Evolutionary conservation across 805 yeast species (phyloP), one percentile per base, ranked within the genome.

Genomic region (Dipodascopsis uninucleata): DNA sequence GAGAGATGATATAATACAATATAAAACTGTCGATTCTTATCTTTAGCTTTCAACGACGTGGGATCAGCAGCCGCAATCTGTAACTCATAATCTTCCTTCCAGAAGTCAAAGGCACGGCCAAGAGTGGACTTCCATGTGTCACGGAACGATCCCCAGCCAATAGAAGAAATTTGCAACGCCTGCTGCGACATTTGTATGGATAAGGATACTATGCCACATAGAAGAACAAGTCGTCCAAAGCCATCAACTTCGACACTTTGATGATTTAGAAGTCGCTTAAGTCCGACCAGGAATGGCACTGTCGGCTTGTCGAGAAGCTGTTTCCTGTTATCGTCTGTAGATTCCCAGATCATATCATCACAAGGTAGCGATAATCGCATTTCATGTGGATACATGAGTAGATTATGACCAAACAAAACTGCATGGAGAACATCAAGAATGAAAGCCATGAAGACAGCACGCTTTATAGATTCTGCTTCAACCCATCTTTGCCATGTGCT

Each of bases 391-490:
- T 75, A 72, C 41, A 79, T 63, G 24, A 72, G 56, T 56, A 76
- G 66, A 46, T 82, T 76, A 63, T 86, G 95, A 3, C 94, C 84
- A 61, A 82, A 85, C 36, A 84, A 74, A 9, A 82, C 76, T 28
- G 87, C 82, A 67, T 87, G 94, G 1, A 82, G 73, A 1, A 83
- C 79, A 63, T 86, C 96, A 57, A 83, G 70, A 59, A 82, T 82
- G 60, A 86, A 87, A 8, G 94, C 87, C 77, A 84, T 78, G 48
- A 81, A 77, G 0, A 94, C 85, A 0, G 83, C 74, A 45, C 96
- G 66, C 61, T 86, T 86, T 72, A 83, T 70, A 29, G 81, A 76
- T 62, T 86, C 96, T 28, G 78, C 76, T 45, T 84, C 86, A 8
- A 86, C 82, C 95, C 96, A 87, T 52, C 74, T 70, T 63, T 71